Evolutionary conservation across 1,139 yeast genomes (phyloP).

Genomic region (Yamadazyma spencermartinsiae): DNA sequence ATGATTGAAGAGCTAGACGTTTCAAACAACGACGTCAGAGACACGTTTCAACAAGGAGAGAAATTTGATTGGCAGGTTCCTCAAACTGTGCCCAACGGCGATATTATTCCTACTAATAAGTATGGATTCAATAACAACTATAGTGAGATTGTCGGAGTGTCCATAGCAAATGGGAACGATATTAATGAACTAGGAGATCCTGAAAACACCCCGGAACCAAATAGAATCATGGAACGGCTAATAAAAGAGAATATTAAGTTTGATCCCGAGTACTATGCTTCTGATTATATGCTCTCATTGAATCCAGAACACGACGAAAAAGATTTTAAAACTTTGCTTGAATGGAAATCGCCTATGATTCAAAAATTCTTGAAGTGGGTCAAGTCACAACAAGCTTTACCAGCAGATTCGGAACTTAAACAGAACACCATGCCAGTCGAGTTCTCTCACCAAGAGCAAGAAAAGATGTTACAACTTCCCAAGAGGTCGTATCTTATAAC

Average conservation of each 20-base stretch:
- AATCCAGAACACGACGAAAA: conserved; percentile 58
- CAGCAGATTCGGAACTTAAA: conserved; percentile 21
- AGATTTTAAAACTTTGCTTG: conserved; percentile 50
- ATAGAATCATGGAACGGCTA: conserved; percentile 63
- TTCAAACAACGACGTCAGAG: conserved; percentile 12
- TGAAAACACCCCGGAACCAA: conserved; percentile 56
- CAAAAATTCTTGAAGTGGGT: conserved; percentile 50
- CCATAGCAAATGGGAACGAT: conserved; percentile 81
- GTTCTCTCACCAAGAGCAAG: conserved; percentile 61
- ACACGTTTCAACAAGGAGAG: conserved; percentile 50
- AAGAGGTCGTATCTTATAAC: conserved; percentile 58
- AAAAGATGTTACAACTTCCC: conserved; percentile 68
- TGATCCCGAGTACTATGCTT: conserved; percentile 86
- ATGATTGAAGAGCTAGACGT: conserved; percentile 64
- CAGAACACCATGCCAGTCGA: conserved; percentile 40
- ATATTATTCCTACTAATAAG: conserved; percentile 25
- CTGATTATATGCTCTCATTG: conserved; percentile 68
- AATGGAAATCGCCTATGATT: conserved; percentile 57
- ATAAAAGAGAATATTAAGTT: conserved; percentile 75
- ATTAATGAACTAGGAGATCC: conserved; percentile 86
- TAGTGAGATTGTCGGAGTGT: conserved; percentile 59
- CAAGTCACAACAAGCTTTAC: conserved; percentile 31
- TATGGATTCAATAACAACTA: conserved; percentile 84
- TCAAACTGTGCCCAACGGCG: conserved; percentile 14
- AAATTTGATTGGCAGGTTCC: conserved; percentile 73